Base-by-base conservation (phyloP, 345 rosid species). In the Mercurialis annua region DNA sequence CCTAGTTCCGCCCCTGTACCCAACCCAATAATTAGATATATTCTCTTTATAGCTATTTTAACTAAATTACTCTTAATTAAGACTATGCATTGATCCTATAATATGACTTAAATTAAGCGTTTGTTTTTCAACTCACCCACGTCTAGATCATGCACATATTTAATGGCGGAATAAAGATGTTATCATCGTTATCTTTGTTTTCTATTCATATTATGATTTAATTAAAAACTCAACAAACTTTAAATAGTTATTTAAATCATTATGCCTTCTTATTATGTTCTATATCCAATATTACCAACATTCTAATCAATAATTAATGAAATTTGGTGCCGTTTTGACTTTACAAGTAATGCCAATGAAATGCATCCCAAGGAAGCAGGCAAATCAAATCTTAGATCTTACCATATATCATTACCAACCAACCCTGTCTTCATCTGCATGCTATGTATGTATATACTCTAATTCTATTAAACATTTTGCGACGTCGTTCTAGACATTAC, bases 311-410 rank as follows among this genome's bases (percentile, higher is more conserved):
- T 16, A 31, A 29, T 56, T 0, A 8, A 57, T 18, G 7, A 30
- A 29, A 31, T 38, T 40, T 66, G 29, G 53, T 6, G 38, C 11
- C 7, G 10, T 54, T 20, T 27, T 42, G 36, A 40, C 52, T 26
- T 8, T 2, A 29, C 59, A 16, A 47, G 18, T 24, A 38, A 51
- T 15, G 47, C 66, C 26, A 14, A 61, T 34, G 6, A 51, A 66
- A 29, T 24, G 40, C 11, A 26, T 44, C 5, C n/a, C 51, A 15
- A 44, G 15, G 52, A 36, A 0, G 47, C 50, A 34, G 59, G 10
- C 67, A 52, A 70, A 52, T 29, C 26, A n/a, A 52, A 42, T 30
- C 44, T 29, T 40, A 9, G 31, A 44, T 21, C 53, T 18, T n/a
- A 14, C 4, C 4, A 6, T 36, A 36, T 36, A 36, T 20, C 21